Conservation (phyloP, 2,329 filamentous ascomycete genomes). For the Metarhizium guizhouense region DNA sequence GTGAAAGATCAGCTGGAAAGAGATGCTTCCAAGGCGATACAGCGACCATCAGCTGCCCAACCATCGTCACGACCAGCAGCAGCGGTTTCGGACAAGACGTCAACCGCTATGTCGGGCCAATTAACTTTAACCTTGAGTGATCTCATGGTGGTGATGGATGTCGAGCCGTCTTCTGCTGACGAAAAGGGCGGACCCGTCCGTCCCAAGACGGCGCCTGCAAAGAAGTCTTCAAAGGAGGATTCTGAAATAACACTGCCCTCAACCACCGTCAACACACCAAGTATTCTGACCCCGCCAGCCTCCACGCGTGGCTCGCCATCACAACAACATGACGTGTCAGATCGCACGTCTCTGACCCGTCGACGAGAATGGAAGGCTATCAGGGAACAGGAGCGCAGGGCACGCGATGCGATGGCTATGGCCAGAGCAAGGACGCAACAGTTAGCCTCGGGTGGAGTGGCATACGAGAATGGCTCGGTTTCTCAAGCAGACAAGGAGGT, state of each 20-base stretch:
- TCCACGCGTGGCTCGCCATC: constrained; percentile 20
- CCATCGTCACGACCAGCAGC: neutral
- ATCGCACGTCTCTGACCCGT: constrained; percentile 21
- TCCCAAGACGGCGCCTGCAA: neutral
- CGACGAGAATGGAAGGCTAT: constrained; percentile 25
- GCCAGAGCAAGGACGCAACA: constrained; percentile 14
- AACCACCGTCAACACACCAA: constrained; percentile 1
- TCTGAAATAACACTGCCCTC: neutral
- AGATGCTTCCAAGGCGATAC: neutral
- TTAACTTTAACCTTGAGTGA: constrained; percentile 18
- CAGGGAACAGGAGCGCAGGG: constrained; percentile 18
- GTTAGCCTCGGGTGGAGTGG: constrained; percentile 12
- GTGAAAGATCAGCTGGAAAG: constrained; percentile 10
- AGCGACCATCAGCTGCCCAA: neutral
- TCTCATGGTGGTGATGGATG: constrained; percentile 30
- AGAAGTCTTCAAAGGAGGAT: neutral
- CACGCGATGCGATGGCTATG: constrained; percentile 12
- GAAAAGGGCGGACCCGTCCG: neutral
- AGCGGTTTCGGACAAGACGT: neutral
- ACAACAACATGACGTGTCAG: constrained; percentile 13
- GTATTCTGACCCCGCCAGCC: constrained; percentile 21
- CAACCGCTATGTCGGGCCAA: neutral
- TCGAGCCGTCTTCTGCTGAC: constrained; percentile 21
- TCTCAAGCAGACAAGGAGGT: constrained; percentile 24
- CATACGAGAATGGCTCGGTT: constrained; percentile 14